Evolutionary conservation across 441 rosid genomes (phyloP), one percentile per base, ranked within the genome.

Genomic region (Flueggea neowawraea): DNA sequence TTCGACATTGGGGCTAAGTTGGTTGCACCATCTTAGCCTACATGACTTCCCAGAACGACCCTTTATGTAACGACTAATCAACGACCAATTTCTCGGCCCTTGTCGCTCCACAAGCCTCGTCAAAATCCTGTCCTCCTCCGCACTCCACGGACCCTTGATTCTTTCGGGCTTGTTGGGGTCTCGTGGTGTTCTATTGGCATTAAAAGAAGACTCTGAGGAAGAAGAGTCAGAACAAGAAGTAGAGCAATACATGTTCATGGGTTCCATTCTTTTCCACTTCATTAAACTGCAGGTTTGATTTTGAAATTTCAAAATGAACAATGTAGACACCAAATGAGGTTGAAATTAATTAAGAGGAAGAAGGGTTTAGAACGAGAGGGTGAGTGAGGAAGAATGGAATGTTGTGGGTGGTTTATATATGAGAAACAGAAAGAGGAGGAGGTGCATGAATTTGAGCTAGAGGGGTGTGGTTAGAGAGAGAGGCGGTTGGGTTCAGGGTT

Each of bases 41-140:
- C 92, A 86, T 6, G 92, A 84, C 62, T 86, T 86, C 22, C 92
- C 92, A 0, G 92, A 86, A 28, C 92, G 75, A 16, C 92, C 92
- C 64, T 80, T 80, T 54, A 86, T 76, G 62, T 78, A 62, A 12
- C 83, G 80, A 67, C 92, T 80, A 10, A 86, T 84, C 55, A 84
- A 69, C 45, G 92, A 73, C 92, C 92, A 86, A 65, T 84, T 86
- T 52, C 85, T 69, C 0, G 92, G 78, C 13, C 92, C 92, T 15
- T 78, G 79, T 16, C 70, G 74, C 17, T 79, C 82, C 10, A 86
- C 89, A 3, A 86, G 80, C 5, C 75, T 75, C 22, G 87, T 82
- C 51, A 86, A 71, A 61, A 84, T 71, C 78, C 78, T 66, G 69
- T 86, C 92, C 66, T 86, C 92, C 57, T 86, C 92, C 0, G 92